phyloP scores from a whole-genome alignment of 768 basidiomycete genomes.

The Cantharellus cinnabarinus region DNA sequence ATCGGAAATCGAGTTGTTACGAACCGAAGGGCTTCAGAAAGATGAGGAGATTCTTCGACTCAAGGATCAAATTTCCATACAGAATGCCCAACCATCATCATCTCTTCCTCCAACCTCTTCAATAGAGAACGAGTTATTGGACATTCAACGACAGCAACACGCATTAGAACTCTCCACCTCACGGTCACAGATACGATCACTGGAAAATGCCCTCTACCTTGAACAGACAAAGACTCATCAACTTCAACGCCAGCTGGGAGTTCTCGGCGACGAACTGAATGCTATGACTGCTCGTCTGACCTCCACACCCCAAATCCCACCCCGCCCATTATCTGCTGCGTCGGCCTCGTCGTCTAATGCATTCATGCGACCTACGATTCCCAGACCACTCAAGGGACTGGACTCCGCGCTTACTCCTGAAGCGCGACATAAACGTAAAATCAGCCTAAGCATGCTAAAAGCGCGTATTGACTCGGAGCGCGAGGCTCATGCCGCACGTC shows the following conservation, averaged over 20 bases:
- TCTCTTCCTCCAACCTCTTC: slow-evolving; percentile 15
- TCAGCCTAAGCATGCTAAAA: slow-evolving; percentile 77
- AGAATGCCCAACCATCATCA: slow-evolving; percentile 19
- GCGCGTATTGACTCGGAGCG: slow-evolving; percentile 74
- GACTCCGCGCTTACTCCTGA: slow-evolving; percentile 54
- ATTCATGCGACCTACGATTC: background rate
- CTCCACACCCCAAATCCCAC: slow-evolving; percentile 15
- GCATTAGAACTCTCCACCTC: slow-evolving; percentile 61
- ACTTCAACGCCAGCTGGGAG: slow-evolving; percentile 43
- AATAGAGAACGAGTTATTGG: slow-evolving; percentile 54
- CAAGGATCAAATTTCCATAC: slow-evolving; percentile 17
- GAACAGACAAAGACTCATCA: slow-evolving; percentile 47
- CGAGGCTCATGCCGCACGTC: slow-evolving; percentile 16
- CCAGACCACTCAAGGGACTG: background rate
- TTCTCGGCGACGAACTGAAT: slow-evolving; percentile 46
- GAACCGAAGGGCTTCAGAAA: slow-evolving; percentile 35
- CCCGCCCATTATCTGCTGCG: slow-evolving; percentile 21
- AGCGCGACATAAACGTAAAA: slow-evolving; percentile 60
- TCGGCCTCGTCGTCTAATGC: slow-evolving; percentile 8
- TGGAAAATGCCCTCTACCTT: slow-evolving; percentile 55
- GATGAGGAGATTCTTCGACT: slow-evolving; percentile 49
- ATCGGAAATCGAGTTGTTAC: slow-evolving; percentile 51
- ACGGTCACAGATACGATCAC: slow-evolving; percentile 54
- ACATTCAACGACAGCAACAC: slow-evolving; percentile 52
- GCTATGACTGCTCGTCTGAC: slow-evolving; percentile 17